Evolutionary conservation across 2,329 filamentous ascomycete species (phyloP).

Genomic region (Colletotrichum simmondsii): DNA sequence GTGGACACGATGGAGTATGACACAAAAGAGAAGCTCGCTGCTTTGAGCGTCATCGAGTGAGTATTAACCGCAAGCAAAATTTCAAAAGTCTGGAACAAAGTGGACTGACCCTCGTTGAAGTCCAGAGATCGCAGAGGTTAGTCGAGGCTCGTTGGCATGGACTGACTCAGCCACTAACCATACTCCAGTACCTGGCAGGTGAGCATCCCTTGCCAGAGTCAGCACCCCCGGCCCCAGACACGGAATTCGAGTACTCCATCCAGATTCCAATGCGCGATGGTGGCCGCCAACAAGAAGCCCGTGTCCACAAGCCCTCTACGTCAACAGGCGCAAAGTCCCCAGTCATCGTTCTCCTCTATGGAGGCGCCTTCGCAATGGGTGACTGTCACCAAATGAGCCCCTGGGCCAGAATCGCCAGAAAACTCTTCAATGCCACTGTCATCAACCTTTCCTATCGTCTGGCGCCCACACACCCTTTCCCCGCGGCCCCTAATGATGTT

Average conservation of each 20-base stretch:
- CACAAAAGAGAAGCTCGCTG: background rate
- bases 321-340: background rate
- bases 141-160: background rate
- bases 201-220: background rate
- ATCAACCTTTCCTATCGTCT: constrained; percentile 59
- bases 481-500: constrained; percentile 52
- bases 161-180: background rate
- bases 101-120: background rate
- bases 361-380: constrained; percentile 22
- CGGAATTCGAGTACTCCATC: background rate
- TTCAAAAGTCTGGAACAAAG: background rate
- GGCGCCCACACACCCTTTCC: constrained; percentile 57
- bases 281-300: background rate
- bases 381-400: background rate
- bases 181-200: background rate
- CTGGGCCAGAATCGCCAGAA: background rate
- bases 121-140: background rate
- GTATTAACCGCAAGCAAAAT: background rate
- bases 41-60: background rate
- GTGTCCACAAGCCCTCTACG: constrained; percentile 1
- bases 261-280: constrained; percentile 16
- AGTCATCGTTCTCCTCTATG: constrained; percentile 26
- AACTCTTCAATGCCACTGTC: background rate
- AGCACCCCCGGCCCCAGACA: background rate
- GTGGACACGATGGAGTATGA: background rate